Conservation (phyloP, 2,329 filamentous ascomycete genomes). For the Neocucurbitaria cava region DNA sequence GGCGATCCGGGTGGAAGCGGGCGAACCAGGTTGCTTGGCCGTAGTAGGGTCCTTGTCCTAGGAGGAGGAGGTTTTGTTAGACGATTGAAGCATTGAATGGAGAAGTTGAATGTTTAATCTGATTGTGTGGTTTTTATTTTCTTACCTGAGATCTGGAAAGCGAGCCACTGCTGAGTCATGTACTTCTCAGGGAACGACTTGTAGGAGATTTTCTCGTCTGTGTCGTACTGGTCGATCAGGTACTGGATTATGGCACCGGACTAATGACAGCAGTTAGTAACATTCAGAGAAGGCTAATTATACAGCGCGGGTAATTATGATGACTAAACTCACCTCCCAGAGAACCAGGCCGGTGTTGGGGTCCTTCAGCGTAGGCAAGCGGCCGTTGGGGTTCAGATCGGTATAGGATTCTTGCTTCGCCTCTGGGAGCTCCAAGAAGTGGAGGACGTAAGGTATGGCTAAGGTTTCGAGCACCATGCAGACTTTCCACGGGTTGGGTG, state of each 20-base stretch:
- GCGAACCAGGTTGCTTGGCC: constrained; percentile 55
- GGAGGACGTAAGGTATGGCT: not conserved
- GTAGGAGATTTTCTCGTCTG: constrained; percentile 45
- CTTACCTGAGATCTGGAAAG: constrained; percentile 42
- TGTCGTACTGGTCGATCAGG: constrained; percentile 44
- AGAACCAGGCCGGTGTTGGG: too few species aligned
- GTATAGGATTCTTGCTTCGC: constrained; percentile 47
- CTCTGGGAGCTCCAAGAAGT: not conserved
- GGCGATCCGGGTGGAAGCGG: constrained; percentile 47
- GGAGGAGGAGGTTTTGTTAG: too few species aligned
- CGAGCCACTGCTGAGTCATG: constrained; percentile 42
- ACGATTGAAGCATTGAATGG: too few species aligned
- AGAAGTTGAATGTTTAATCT: too few species aligned
- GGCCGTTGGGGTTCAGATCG: not conserved
- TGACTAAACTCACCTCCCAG: too few species aligned
- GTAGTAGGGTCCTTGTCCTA: constrained; percentile 45
- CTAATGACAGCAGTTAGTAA: too few species aligned
- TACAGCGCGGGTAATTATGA: too few species aligned
- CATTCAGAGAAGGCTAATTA: too few species aligned
- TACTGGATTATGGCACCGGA: too few species aligned
- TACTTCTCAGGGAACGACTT: constrained; percentile 40
- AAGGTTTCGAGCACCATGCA: not conserved
- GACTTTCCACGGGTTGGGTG: not conserved
- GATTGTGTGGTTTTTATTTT: too few species aligned
- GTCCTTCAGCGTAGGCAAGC: too few species aligned